Base-by-base conservation (phyloP, 805 yeast genomes). In the Candida germanica region DNA sequence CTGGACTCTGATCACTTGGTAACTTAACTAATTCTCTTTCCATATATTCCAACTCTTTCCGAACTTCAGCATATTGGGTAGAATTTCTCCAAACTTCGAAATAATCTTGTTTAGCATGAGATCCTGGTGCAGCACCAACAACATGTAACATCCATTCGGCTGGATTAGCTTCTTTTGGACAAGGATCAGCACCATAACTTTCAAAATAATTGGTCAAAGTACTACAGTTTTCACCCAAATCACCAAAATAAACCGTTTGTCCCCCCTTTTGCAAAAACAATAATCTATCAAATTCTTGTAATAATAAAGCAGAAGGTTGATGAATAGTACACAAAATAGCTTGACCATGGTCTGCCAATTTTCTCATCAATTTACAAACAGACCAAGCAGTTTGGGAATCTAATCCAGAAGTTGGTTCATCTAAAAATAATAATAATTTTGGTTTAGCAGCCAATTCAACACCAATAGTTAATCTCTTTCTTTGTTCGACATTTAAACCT, bases 81-180 rank as follows among this genome's bases (percentile, higher is more conserved):
- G 95, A 85, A 31, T 71, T 69, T 54, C 73, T 60, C 96, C 96
- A 86, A 33, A 83, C 86, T 52, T 83, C 80, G 51, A 76, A 71
- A 51, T 80, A 83, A 56, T 83, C 84, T 58, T 79, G 84, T 31
- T 67, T 66, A 12, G 87, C 83, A 47, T 77, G 81, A 26, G 86
- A 75, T 36, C 87, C 87, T 7, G 88, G 88, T 25, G 87, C 87
- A 35, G 88, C 87, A 51, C 89, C 88, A 49, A 82, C 81, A 44
- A 80, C 84, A 46, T 83, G 83, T 61, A 87, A 68, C 94, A 87
- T 87, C 93, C 94, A 87, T 64, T 87, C 95, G 13, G 66, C 67
- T 3, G 68, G 67, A 42, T 61, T 61, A 6, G 67, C 63, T 47
- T 59, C 59, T 17, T 43, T 35, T 6, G 66, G 66, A 53, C 69